Conservation (phyloP, 345 rosid species). For the Raphanus sativus region DNA sequence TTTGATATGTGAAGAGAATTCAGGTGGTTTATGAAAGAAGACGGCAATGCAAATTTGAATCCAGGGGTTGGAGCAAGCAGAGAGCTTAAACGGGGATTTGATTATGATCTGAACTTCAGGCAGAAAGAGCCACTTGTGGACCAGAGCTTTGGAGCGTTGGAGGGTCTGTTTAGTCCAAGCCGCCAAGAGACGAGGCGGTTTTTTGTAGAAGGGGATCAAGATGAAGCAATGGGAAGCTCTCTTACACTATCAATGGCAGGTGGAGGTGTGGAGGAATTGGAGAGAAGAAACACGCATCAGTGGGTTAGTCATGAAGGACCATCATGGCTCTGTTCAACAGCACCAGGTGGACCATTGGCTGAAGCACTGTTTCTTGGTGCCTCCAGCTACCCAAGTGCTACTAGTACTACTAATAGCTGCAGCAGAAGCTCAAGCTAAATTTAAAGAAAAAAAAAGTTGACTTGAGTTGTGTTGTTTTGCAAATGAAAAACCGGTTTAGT, state of each 20-base stretch:
- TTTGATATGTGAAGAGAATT: conserved; percentile 56
- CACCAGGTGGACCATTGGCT: conserved; percentile 54
- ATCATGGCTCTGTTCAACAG: conserved; percentile 41
- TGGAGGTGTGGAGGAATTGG: conserved; percentile 42
- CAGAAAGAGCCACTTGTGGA: conserved; percentile 39
- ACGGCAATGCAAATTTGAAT: conserved; percentile 43
- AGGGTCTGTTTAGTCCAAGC: conserved; percentile 35
- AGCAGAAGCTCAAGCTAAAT: conserved; percentile 38
- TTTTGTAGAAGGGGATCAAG: conserved; percentile 56
- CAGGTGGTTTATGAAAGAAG: conserved; percentile 77
- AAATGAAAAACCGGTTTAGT: conserved; percentile 21
- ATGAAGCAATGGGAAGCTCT: conserved; percentile 41
- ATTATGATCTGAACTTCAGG: conserved; percentile 25
- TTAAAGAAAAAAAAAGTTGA: background rate
- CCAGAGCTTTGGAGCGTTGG: conserved; percentile 41
- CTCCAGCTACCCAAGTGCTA: conserved; percentile 37
- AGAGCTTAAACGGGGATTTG: conserved; percentile 34
- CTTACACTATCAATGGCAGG: conserved; percentile 66
- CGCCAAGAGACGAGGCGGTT: conserved; percentile 67
- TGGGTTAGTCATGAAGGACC: conserved; percentile 36
- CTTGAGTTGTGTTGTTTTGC: conserved; percentile 13
- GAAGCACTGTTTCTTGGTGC: conserved; percentile 50
- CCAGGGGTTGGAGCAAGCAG: conserved; percentile 44
- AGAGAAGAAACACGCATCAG: conserved; percentile 37
- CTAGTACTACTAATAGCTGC: conserved; percentile 38